Evolutionary conservation across 768 basidiomycete genomes (phyloP), one percentile per base, ranked within the genome.

Genomic region (Macrolepiota fuliginosa): DNA sequence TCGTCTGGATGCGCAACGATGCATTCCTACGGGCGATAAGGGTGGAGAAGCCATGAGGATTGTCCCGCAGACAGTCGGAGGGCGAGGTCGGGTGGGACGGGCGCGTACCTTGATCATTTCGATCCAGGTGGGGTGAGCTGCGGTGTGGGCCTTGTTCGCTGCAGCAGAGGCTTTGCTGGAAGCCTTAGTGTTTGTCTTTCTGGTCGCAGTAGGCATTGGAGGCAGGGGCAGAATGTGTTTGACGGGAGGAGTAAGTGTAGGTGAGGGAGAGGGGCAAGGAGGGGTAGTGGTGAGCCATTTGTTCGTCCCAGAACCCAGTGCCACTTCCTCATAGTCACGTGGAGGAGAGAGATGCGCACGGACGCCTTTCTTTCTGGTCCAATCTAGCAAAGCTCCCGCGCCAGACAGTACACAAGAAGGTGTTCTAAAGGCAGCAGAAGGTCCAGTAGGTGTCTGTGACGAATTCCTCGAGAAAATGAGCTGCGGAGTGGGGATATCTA

Each of bases 31-130:
- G 61, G 49, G 56, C 49, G 52, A 68, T 67, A 62, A 66, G 63
- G 61, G 54, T 64, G 75, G 74, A 69, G 69, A 73, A 68, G 77
- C 75, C 75, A 76, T 39, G 75, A 61, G 51, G 60, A 54, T 17
- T 12, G 65, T 66, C 57, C 59, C 29, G 58, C 37, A 25, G 56
- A 57, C 37, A 46, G 39, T 22, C 57, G 52, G 37, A 50, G 27
- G 52, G 45, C 12, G 66, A 62, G 57, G 45, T 37, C 32, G 36
- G 56, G 62, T 29, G 63, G 62, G 56, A 66, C 27, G 35, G 53
- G 60, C 54, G 46, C 77, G 65, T 66, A 90, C 89, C 81, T 88
- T 90, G 75, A 90, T 90, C 89, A 90, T 90, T 68, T 90, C 89
- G 61, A 86, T 78, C 89, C 89, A 90, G 62, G 80, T 75, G 4